Percentiles rank a stretch among this genome's conserved stretches.
phyloP scores from a whole-genome alignment of 2,329 filamentous ascomycete genomes.

The Raffaelea albimanens region DNA sequence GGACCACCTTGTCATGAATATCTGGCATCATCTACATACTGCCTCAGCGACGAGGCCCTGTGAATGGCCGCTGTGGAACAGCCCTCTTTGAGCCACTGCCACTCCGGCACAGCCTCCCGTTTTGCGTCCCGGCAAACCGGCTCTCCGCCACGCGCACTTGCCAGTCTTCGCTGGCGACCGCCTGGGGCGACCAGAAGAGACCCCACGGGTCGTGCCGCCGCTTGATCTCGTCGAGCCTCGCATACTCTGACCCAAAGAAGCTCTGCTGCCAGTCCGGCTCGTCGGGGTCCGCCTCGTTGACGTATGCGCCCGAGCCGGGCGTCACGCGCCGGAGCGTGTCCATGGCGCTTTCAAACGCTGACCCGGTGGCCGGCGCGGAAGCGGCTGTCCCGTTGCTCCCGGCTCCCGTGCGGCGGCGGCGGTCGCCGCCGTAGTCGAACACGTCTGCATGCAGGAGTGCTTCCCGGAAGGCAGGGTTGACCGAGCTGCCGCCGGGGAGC shows the following conservation, averaged over 20 bases:
- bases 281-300: conserved; percentile 12
- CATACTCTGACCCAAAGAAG: conserved; percentile 13
- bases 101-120: conserved; percentile 14
- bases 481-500: conserved; percentile 15
- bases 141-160: conserved; percentile 22
- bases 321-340: conserved; percentile 6
- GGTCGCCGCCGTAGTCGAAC: conserved; percentile 4
- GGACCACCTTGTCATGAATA: too few relatives aligned
- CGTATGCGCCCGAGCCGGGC: conserved; percentile 10
- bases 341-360: conserved; percentile 5
- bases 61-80: too few relatives aligned
- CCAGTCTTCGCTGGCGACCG: conserved; percentile 34
- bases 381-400: background rate
- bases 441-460: conserved; percentile 10
- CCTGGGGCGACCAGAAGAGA: conserved; percentile 21
- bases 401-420: background rate
- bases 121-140: conserved; percentile 17
- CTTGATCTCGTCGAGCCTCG: conserved; percentile 11
- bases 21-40: too few relatives aligned
- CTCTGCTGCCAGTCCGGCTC: conserved; percentile 11
- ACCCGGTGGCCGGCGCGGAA: background rate
- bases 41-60: too few relatives aligned
- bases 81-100: too few relatives aligned
- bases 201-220: conserved; percentile 11
- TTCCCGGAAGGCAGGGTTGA: conserved; percentile 12